A percentile compares a stretch with the other conserved stretches of the same genome.
Conservation (phyloP, 1,139 yeast genomes). For the Pichia sp. region DNA sequence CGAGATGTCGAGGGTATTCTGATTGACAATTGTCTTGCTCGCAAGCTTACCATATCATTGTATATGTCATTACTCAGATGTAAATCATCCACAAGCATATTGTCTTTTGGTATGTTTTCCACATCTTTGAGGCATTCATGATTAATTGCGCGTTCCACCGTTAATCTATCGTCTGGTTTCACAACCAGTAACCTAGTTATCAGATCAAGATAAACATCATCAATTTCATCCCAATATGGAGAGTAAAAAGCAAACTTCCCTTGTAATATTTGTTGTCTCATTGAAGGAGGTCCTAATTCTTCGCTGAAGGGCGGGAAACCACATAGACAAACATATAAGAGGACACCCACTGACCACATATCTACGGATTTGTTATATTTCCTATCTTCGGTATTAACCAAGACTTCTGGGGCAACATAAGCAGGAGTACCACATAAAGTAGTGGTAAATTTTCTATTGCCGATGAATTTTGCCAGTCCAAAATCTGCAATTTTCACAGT, state of each 20-base stretch:
- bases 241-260: slow-evolving; percentile 69
- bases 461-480: slow-evolving; percentile 72
- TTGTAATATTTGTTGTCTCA: slow-evolving; percentile 62
- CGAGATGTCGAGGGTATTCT: slow-evolving; percentile 18
- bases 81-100: not conserved
- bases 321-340: slow-evolving; percentile 66
- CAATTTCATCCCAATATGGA: slow-evolving; percentile 71
- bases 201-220: slow-evolving; percentile 56
- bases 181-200: slow-evolving; percentile 53
- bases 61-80: not conserved
- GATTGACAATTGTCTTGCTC: slow-evolving; percentile 16
- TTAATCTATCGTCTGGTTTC: slow-evolving; percentile 45
- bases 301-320: slow-evolving; percentile 86
- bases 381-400: slow-evolving; percentile 36
- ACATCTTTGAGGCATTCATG: slow-evolving; percentile 49
- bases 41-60: slow-evolving; percentile 9
- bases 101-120: not conserved
- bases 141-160: slow-evolving; percentile 39
- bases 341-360: slow-evolving; percentile 75
- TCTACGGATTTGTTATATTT: slow-evolving; percentile 67
- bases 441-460: slow-evolving; percentile 66
- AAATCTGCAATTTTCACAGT: slow-evolving; percentile 74
- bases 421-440: slow-evolving; percentile 83
- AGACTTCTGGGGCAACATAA: slow-evolving; percentile 74
- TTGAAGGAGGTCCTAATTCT: slow-evolving; percentile 68